Percentiles rank a stretch among this genome's conserved stretches.
phyloP scores from a whole-genome alignment of 768 basidiomycete species.

The Dentipellis sp. region DNA sequence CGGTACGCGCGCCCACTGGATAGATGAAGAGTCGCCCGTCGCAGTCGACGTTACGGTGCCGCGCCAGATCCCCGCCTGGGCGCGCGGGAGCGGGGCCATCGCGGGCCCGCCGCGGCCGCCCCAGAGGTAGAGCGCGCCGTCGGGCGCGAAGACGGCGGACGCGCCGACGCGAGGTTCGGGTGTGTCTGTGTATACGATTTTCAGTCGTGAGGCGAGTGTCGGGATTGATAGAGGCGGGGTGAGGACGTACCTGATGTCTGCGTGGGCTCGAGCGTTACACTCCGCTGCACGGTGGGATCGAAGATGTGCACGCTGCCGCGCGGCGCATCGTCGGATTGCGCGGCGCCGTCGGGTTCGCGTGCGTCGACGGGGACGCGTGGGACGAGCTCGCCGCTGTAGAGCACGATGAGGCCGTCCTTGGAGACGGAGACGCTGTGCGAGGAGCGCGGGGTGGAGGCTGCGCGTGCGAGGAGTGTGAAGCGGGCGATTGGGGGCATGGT shows the following conservation, averaged over 20 bases:
- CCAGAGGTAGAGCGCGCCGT: slow-evolving; percentile 29
- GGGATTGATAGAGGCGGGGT: background rate
- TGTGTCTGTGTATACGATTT: too few species aligned
- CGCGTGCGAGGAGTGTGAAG: slow-evolving; percentile 21
- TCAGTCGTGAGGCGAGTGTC: background rate
- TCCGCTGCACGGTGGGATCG: background rate
- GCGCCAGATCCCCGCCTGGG: slow-evolving; percentile 10
- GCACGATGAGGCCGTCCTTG: slow-evolving; percentile 18
- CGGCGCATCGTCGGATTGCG: background rate
- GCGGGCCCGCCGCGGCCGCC: slow-evolving; percentile 35
- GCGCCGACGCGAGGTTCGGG: slow-evolving; percentile 1
- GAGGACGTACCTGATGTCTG: background rate
- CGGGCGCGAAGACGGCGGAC: slow-evolving; percentile 13
- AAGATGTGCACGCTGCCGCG: background rate
- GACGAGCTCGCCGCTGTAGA: slow-evolving; percentile 36
- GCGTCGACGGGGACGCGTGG: slow-evolving; percentile 33
- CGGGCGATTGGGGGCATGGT: slow-evolving; percentile 4
- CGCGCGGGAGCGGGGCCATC: slow-evolving; percentile 25
- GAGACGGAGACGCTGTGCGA: slow-evolving; percentile 31
- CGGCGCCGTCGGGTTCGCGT: too few species aligned
- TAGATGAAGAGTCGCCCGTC: background rate
- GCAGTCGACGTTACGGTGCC: too few species aligned
- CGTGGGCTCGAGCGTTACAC: background rate
- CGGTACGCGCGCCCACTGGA: background rate
- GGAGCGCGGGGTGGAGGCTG: slow-evolving; percentile 25